Base-by-base conservation (phyloP, 306 rosid species). In the Canavalia ensiformis region DNA sequence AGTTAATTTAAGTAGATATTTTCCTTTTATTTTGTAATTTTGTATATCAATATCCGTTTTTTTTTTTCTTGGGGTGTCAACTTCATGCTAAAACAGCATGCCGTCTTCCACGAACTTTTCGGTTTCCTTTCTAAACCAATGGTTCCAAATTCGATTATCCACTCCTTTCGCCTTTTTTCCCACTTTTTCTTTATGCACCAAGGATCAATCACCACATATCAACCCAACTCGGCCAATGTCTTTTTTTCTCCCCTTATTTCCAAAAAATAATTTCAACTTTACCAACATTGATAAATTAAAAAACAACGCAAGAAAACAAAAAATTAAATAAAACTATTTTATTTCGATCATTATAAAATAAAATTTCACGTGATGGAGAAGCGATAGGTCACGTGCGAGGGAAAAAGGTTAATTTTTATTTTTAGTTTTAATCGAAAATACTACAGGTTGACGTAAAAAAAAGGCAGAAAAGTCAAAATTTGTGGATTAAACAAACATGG, bases 101-200 rank as follows among this genome's bases (percentile, higher is more conserved):
- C 76, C 18, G 75, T 34, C 69, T 66, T 74, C 75, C 80, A 74
- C 45, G 58, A 78, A 78, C 82, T 56, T 68, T 57, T 49, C 11
- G 42, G 9, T 52, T 68, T 79, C 9, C 39, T 79, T 57, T 42
- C 50, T 34, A 49, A 82, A 41, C 77, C 56, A 74, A 41, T 59
- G 77, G 77, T 74, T 80, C 87, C 77, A 74, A 79, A 74, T 41
- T 67, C 63, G 77, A 73, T 74, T 80, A 74, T 84, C 78, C 82
- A 80, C 74, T 79, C 62, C 75, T 68, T 80, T 79, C 6, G 59
- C 46, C 29, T 30, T 46, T 64, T 34, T 5, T 44, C 18, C 0
- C 33, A 7, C 1, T 54, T 64, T 72, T 63, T 30, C 42, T 66
- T 72, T 39, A 25, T 56, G 67, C 83, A 37, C 75, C 83, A 55